Percentiles rank a stretch among this genome's conserved stretches.
phyloP scores from a whole-genome alignment of 2,329 filamentous ascomycete genomes.

The Claviceps paspali region DNA sequence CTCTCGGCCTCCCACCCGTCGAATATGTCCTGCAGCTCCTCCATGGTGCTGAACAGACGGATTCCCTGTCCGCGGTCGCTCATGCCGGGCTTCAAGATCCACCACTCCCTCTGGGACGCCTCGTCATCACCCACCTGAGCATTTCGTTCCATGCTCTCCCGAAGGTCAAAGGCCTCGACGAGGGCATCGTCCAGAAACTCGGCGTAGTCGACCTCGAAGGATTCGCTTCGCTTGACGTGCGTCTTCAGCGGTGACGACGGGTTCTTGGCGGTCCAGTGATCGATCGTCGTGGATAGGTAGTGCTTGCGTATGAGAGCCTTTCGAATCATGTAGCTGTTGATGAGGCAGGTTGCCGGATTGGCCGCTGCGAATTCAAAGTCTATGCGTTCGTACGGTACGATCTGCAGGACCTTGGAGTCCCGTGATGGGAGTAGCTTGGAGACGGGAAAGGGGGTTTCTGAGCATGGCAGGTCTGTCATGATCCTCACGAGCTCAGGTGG shows the following conservation, averaged over 20 bases:
- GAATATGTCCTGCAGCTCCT: constrained; percentile 74
- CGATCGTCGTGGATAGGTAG: constrained; percentile 70
- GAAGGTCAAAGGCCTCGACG: constrained; percentile 75
- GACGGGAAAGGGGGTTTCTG: constrained; percentile 20
- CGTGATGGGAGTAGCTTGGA: constrained; percentile 18
- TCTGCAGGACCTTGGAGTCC: constrained; percentile 49
- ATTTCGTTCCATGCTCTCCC: constrained; percentile 62
- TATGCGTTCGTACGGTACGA: constrained; percentile 72
- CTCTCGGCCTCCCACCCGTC: constrained; percentile 70
- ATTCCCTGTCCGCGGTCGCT: constrained; percentile 93
- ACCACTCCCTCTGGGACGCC: constrained; percentile 54
- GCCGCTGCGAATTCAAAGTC: constrained; percentile 63
- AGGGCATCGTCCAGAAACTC: constrained; percentile 93
- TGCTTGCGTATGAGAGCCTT: constrained; percentile 96
- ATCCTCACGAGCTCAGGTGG: constrained; percentile 38
- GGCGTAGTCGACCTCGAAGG: constrained; percentile 90
- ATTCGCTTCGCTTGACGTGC: constrained; percentile 63
- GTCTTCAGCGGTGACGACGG: constrained; percentile 51
- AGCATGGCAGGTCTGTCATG: constrained; percentile 27
- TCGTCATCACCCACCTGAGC: constrained; percentile 13
- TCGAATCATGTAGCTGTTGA: constrained; percentile 88
- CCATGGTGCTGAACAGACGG: constrained; percentile 70
- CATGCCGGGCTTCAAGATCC: constrained; percentile 97
- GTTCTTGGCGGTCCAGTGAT: constrained; percentile 75
- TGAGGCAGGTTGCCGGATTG: constrained; percentile 45